Base-by-base conservation (phyloP, 345 rosid species). In the Salix udensis region DNA sequence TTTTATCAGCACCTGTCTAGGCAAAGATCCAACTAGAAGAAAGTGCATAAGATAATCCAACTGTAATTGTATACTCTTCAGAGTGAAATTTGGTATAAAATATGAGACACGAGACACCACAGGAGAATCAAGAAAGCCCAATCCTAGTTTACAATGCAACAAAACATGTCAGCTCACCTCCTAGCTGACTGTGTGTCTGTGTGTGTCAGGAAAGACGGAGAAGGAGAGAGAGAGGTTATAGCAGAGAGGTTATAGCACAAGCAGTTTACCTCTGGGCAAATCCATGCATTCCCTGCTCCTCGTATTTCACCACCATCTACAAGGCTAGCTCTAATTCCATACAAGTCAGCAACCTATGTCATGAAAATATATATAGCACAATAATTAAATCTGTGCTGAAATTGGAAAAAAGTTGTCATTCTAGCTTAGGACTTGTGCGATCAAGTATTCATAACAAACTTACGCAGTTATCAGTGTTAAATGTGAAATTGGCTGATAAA, bases 271-370 rank as follows among this genome's bases (percentile, higher is more conserved):
- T 95, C 98, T n/a, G 93, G 97, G 80, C 97, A 95, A 72, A 95
- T 84, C 98, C 98, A 95, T 68, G 96, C 97, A 87, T 95, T 95
- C 79, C 98, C 98, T 40, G 97, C 98, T 74, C 98, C 98, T 61
- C 98, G 90, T 85, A 95, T 91, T 80, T 95, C 98, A 76, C 98
- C 97, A 76, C 98, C 98, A 87, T 95, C 98, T 69, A 93, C 98
- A 85, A 95, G 96, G 85, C 87, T 91, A 77, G 97, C 98, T 90
- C 98, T 88, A 71, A 95, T 95, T 79, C 98, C 98, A 87, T 95
- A 95, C 69, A 95, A 80, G 82, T 95, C 97, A 52, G 97, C 96
- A 84, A 95, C 97, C 98, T 93, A 78, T 76, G 71, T 80, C 73
- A 79, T 30, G 74, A 52, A 76, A 70, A 68, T 15, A 15, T 15